Percentiles rank a stretch among this genome's conserved stretches.
These are phyloP conservation scores for Fraxinus dipetala DNA, from an alignment of 305 asterid species.

Conservation along the genomic window DNA sequence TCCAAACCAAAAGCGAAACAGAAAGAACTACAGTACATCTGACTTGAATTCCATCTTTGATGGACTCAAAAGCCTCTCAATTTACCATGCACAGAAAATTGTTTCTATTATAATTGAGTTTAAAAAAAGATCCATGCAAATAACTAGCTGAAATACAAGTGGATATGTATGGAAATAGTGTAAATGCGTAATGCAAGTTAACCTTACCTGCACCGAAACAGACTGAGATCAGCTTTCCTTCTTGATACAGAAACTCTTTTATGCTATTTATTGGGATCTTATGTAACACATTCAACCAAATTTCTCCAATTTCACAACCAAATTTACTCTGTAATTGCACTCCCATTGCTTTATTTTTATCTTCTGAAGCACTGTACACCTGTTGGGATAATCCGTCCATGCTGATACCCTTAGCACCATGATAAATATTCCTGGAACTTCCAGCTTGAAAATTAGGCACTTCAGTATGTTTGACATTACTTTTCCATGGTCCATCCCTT, in stretches of 20 bases:
- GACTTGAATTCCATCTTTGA: background rate
- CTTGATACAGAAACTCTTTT: slow-evolving; percentile 67
- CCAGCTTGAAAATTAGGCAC: slow-evolving; percentile 40
- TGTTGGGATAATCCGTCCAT: slow-evolving; percentile 34
- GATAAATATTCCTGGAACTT: slow-evolving; percentile 34
- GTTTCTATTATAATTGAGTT: background rate
- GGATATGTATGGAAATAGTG: background rate
- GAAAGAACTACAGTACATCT: background rate
- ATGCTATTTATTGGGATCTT: slow-evolving; percentile 58
- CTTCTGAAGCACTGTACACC: slow-evolving; percentile 26
- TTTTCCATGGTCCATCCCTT: slow-evolving; percentile 57
- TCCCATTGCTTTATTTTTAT: slow-evolving; percentile 26
- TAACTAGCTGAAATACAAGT: background rate
- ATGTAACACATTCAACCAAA: slow-evolving; percentile 82
- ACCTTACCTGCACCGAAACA: slow-evolving; percentile 78
- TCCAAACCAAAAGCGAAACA: background rate
- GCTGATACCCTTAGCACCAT: slow-evolving; percentile 33
- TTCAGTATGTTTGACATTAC: slow-evolving; percentile 46
- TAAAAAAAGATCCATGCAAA: background rate
- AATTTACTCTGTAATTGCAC: slow-evolving; percentile 33
- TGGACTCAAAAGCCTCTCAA: background rate
- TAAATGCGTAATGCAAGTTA: background rate
- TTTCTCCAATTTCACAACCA: slow-evolving; percentile 47
- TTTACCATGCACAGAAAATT: background rate
- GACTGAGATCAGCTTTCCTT: slow-evolving; percentile 82